Conservation (phyloP, 2,329 filamentous ascomycete genomes). For the Hysterium pulicare region DNA sequence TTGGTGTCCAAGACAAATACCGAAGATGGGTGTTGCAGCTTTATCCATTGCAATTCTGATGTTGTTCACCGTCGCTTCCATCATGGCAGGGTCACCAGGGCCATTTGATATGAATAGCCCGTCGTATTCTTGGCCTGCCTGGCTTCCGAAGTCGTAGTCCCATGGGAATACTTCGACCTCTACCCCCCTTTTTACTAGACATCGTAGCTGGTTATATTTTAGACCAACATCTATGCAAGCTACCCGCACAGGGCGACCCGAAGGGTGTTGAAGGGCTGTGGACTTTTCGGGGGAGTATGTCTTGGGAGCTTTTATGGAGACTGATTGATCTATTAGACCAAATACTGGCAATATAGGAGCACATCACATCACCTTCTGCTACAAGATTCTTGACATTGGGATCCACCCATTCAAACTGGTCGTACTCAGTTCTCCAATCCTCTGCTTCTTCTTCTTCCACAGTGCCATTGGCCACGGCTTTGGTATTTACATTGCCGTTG, state of each 20-base stretch:
- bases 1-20: slow-evolving; percentile 95
- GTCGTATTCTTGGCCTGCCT: slow-evolving; percentile 81
- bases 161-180: slow-evolving; percentile 94
- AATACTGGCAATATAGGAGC: slow-evolving; percentile 8
- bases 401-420: slow-evolving; percentile 82
- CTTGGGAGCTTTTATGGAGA: slow-evolving; percentile 83
- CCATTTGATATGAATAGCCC: slow-evolving; percentile 98
- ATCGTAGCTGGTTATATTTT: slow-evolving; percentile 97
- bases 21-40: slow-evolving; percentile 83
- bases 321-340: slow-evolving; percentile 50
- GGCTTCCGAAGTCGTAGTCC: slow-evolving; percentile 83
- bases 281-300: slow-evolving; percentile 74
- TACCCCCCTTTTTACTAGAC: slow-evolving; percentile 84
- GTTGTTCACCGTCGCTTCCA: slow-evolving; percentile 75
- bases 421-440: slow-evolving; percentile 61
- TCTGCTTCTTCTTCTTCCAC: slow-evolving; percentile 25
- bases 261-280: slow-evolving; percentile 77
- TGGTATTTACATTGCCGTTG: slow-evolving; percentile 37
- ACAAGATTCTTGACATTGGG: slow-evolving; percentile 93
- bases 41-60: slow-evolving; percentile 73
- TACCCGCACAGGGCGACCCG: slow-evolving; percentile 80
- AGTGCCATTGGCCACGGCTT: slow-evolving; percentile 28
- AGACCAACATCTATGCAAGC: slow-evolving; percentile 94
- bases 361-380: slow-evolving; percentile 89
- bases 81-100: slow-evolving; percentile 86